phyloP scores from a whole-genome alignment of 208 protist genomes.

The Plasmodiophora brassicae region DNA sequence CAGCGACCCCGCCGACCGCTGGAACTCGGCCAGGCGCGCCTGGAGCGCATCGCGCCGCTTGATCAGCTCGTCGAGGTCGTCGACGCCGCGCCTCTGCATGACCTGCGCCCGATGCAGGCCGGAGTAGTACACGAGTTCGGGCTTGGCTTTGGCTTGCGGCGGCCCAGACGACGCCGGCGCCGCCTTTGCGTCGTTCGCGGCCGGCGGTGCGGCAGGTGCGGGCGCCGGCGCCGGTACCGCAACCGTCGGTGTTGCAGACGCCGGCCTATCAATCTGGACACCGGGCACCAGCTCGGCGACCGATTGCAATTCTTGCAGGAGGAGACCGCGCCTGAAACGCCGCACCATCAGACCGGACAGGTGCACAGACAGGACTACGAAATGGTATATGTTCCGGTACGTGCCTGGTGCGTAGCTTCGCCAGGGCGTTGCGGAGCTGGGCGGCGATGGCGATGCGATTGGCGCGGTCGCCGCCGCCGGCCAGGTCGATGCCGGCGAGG shows the following conservation, averaged over 20 bases:
- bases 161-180: neutral
- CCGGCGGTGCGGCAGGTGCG: neutral
- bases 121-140: neutral
- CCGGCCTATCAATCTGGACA: neutral
- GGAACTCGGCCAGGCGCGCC: neutral
- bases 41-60: neutral
- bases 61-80: neutral
- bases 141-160: neutral
- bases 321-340: too few species aligned
- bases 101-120: neutral
- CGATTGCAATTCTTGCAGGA: too few species aligned
- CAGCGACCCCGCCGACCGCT: neutral
- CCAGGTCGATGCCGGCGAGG: neutral
- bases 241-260: neutral
- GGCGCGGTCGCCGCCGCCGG: neutral
- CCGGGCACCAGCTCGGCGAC: too few species aligned
- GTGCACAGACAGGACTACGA: too few species aligned
- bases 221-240: neutral
- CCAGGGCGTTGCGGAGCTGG: neutral
- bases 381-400: too few species aligned
- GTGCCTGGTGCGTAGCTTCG: slow-evolving; percentile 24
- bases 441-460: slow-evolving; percentile 16
- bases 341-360: too few species aligned
- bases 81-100: neutral
- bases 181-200: neutral